phyloP scores from a whole-genome alignment of 305 asterid genomes.

The Fraxinus baroniana region DNA sequence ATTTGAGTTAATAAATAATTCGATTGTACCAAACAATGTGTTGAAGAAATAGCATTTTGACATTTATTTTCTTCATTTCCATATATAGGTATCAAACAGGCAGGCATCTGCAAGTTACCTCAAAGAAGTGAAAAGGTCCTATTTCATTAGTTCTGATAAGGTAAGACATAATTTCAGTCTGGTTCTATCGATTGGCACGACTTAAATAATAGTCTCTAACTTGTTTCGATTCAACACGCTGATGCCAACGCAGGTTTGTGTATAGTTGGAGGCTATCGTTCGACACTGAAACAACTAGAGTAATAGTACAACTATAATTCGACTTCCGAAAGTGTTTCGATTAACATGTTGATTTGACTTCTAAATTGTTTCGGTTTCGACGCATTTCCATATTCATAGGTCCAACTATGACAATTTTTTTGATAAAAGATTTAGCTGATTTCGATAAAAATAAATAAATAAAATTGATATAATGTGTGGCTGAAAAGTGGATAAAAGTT shows the following conservation, averaged over 20 bases:
- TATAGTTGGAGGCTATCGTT: background rate
- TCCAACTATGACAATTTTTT: background rate
- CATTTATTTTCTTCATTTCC: background rate
- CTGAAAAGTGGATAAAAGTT: too few species aligned
- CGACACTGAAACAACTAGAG: background rate
- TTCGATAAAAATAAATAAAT: too few species aligned
- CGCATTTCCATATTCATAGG: background rate
- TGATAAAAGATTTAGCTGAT: too few species aligned
- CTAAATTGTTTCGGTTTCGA: background rate
- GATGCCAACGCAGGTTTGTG: background rate
- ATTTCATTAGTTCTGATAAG: constrained; percentile 81
- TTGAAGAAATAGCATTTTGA: background rate
- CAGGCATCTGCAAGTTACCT: constrained; percentile 65
- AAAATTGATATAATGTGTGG: too few species aligned
- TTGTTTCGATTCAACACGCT: background rate
- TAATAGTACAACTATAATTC: background rate
- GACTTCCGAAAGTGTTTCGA: too few species aligned
- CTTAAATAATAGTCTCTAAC: too few species aligned
- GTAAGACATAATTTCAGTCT: constrained; percentile 27
- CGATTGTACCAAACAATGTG: background rate
- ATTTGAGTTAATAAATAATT: background rate
- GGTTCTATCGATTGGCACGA: background rate
- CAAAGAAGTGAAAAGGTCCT: constrained; percentile 65
- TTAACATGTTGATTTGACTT: background rate
- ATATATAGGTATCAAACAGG: constrained; percentile 58